Evolutionary conservation across 179 eudicot species (phyloP), one percentile per base, ranked within the genome.

Genomic region (Beta corolliflora): DNA sequence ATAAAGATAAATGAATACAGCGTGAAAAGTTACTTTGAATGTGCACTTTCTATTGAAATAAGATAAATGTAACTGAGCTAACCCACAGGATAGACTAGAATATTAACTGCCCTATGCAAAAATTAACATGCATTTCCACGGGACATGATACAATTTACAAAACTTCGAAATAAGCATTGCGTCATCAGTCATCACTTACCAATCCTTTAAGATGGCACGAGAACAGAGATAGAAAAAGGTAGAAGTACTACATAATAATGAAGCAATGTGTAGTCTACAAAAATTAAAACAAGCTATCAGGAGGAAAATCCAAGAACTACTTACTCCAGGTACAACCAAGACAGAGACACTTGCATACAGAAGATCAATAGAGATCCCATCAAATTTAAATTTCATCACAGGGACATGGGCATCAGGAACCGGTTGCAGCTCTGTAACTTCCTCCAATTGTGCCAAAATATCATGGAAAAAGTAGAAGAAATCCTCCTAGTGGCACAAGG

Each of bases 371-470:
- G 93, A 89, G 77, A 94, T 88, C 45, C 97, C 97, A 69, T 91
- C 86, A 73, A 93, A 89, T 83, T 95, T 95, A 76, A 95, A 92
- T 88, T 87, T 95, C 97, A 95, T 93, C 65, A 95, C 97, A 66
- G 98, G 98, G 14, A 95, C 97, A 88, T 95, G 97, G 75, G 98
- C 98, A 87, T 92, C 93, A 16, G 97, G 97, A 81, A 95, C 87
- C 44, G 98, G 97, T 77, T 95, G 98, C 45, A 95, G 85, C 83
- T 95, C 97, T 7, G 95, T 85, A 73, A 95, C 97, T 79, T 92
- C 97, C 60, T 91, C 95, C 82, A 89, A 83, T 78, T 88, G 90
- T 41, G 88, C 89, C 85, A 94, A 81, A 25, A 92, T 89, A 69
- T 83, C 78, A 80, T 91, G 92, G 67, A 95, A 88, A 50, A 87